These are phyloP conservation scores for Mucor indicus DNA, from an alignment of 371 early-diverging fungal genomes.

Conservation along the genomic window DNA sequence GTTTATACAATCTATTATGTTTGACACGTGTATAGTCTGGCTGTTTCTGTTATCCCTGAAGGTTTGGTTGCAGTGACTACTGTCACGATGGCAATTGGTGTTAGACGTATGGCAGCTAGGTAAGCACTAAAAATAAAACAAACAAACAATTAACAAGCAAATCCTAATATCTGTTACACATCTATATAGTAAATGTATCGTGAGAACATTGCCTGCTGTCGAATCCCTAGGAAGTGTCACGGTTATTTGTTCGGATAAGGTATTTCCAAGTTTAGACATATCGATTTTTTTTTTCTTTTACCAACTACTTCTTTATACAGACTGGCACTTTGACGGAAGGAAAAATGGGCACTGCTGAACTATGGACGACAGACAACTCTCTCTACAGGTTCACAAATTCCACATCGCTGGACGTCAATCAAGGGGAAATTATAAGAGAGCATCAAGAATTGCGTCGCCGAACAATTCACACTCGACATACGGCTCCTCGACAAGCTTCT, in stretches of 20 bases:
- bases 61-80: constrained; percentile 92
- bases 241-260: constrained; percentile 95
- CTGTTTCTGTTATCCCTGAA: constrained; percentile 95
- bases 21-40: constrained; percentile 39
- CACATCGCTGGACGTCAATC: constrained; percentile 63
- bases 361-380: constrained; percentile 69
- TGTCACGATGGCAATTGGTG: constrained; percentile 93
- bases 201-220: constrained; percentile 85
- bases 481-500: constrained; percentile 1
- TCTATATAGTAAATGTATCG: constrained; percentile 55
- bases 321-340: constrained; percentile 96
- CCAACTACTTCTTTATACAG: constrained; percentile 42
- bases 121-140: constrained; percentile 33
- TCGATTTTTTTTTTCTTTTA: neutral
- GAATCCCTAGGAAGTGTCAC: constrained; percentile 93
- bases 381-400: constrained; percentile 66
- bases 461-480: constrained; percentile 37
- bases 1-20: neutral
- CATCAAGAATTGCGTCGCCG: constrained; percentile 32
- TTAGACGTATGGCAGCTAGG: constrained; percentile 83
- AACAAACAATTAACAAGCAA: neutral
- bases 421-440: constrained; percentile 55
- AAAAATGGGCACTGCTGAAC: constrained; percentile 77
- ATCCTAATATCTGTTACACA: neutral
- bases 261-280: constrained; percentile 22